Percentiles rank a stretch among this genome's conserved stretches.
These are phyloP conservation scores for Populus ilicifolia DNA, from an alignment of 345 rosid genomes.

Conservation along the genomic window DNA sequence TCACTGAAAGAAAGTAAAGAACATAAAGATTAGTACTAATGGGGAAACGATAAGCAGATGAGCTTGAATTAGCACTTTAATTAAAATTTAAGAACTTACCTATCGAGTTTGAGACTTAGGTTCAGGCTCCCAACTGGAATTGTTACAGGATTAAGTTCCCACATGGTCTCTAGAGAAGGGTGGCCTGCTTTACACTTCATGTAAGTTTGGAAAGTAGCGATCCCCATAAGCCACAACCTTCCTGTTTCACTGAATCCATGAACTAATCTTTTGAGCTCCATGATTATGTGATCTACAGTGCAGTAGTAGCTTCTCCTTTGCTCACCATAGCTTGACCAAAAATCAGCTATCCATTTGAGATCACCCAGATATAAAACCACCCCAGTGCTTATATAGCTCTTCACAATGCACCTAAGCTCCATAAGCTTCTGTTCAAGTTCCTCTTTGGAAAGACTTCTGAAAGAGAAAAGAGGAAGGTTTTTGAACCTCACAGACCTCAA, in stretches of 20 bases:
- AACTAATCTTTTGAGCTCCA: slow-evolving; percentile 52
- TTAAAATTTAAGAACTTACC: slow-evolving; percentile 26
- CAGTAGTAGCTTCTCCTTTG: slow-evolving; percentile 42
- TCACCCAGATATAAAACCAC: slow-evolving; percentile 61
- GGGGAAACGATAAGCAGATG: not conserved
- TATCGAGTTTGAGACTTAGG: slow-evolving; percentile 53
- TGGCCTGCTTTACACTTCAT: slow-evolving; percentile 57
- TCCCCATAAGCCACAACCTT: slow-evolving; percentile 51
- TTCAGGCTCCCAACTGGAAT: slow-evolving; percentile 50
- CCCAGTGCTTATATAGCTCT: slow-evolving; percentile 41
- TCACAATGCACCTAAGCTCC: slow-evolving; percentile 49
- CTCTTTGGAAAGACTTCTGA: slow-evolving; percentile 44
- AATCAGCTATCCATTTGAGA: slow-evolving; percentile 51
- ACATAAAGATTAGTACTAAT: not conserved
- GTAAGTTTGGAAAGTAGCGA: slow-evolving; percentile 50
- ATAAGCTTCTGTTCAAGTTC: slow-evolving; percentile 54
- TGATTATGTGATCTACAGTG: slow-evolving; percentile 43
- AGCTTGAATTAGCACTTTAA: not conserved
- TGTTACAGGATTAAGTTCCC: slow-evolving; percentile 57
- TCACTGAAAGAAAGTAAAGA: slow-evolving; percentile 31
- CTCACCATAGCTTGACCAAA: slow-evolving; percentile 50
- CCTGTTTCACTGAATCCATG: slow-evolving; percentile 37
- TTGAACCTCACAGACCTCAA: slow-evolving; percentile 43
- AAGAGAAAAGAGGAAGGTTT: slow-evolving; percentile 50
- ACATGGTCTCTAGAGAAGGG: slow-evolving; percentile 52